Percentiles rank a stretch among this genome's conserved stretches.
These are phyloP conservation scores for Astrothelium macrocarpum DNA, from an alignment of 495 filamentous ascomycete species.

Conservation along the genomic window DNA sequence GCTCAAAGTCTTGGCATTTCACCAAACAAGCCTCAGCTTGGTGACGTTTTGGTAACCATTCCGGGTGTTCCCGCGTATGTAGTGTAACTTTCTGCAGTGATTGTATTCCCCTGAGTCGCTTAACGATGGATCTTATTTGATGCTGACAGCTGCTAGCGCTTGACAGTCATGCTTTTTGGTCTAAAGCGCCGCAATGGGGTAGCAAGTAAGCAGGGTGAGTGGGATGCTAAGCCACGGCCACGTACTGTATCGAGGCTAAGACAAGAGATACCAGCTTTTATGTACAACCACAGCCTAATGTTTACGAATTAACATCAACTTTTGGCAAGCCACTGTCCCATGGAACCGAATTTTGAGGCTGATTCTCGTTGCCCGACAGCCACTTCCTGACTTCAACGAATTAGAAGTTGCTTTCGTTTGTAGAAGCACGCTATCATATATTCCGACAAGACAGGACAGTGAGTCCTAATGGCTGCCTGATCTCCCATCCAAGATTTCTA, in stretches of 20 bases:
- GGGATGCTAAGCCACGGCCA: neutral
- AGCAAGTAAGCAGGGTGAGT: neutral
- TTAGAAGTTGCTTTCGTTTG: no score
- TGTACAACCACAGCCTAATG: neutral
- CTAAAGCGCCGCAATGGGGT: neutral
- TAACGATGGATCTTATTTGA: neutral
- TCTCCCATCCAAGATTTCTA: no score
- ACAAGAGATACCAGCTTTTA: neutral
- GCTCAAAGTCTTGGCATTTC: neutral
- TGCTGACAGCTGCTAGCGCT: neutral
- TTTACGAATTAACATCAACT: neutral
- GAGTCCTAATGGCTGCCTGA: no score
- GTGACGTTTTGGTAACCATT: neutral
- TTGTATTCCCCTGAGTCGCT: neutral
- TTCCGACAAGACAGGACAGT: no score
- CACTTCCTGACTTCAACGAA: no score
- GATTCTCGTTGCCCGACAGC: no score
- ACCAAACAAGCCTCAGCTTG: neutral
- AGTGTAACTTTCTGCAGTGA: neutral
- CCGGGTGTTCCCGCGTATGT: neutral
- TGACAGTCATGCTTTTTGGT: neutral
- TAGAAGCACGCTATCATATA: no score
- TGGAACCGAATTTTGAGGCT: no score
- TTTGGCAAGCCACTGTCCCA: no score
- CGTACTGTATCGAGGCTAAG: neutral